Conservation (phyloP, 441 rosid species). For the Eutrema salsugineum region DNA sequence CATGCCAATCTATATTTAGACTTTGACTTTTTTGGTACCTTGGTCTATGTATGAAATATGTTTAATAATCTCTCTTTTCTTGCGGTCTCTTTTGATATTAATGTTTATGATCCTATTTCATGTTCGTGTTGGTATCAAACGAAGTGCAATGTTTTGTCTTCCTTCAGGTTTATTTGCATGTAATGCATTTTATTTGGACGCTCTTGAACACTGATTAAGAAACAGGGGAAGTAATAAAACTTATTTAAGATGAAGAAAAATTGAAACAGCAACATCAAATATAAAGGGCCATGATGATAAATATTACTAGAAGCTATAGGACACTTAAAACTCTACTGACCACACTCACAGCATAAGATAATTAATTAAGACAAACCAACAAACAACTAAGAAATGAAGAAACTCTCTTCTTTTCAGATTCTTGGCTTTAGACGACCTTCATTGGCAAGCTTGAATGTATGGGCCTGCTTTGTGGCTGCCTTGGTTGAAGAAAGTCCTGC, state of each 20-base stretch:
- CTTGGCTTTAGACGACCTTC: slow-evolving; percentile 59
- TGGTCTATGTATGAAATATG: neutral
- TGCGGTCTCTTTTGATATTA: slow-evolving; percentile 1
- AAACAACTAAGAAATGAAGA: slow-evolving; percentile 12
- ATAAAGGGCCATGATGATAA: slow-evolving; percentile 20
- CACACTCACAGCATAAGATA: slow-evolving; percentile 24
- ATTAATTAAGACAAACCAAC: slow-evolving; percentile 25
- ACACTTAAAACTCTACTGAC: slow-evolving; percentile 15
- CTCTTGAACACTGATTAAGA: slow-evolving; percentile 10
- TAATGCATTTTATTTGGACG: neutral
- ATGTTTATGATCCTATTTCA: slow-evolving; percentile 4
- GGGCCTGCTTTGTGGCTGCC: slow-evolving; percentile 64
- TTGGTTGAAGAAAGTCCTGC: slow-evolving; percentile 46
- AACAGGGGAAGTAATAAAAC: slow-evolving; percentile 5
- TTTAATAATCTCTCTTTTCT: neutral
- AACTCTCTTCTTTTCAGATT: slow-evolving; percentile 26
- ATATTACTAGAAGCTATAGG: slow-evolving; percentile 24
- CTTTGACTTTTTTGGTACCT: slow-evolving; percentile 12
- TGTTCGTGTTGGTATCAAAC: neutral
- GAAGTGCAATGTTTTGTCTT: neutral
- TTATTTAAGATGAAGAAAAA: slow-evolving; percentile 12
- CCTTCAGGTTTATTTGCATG: neutral
- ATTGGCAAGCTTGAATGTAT: slow-evolving; percentile 63
- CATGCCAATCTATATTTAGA: slow-evolving; percentile 15
- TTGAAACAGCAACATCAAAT: slow-evolving; percentile 11